Base-by-base conservation (phyloP, 768 basidiomycete species). In the Xerocomellus chrysenteron region DNA sequence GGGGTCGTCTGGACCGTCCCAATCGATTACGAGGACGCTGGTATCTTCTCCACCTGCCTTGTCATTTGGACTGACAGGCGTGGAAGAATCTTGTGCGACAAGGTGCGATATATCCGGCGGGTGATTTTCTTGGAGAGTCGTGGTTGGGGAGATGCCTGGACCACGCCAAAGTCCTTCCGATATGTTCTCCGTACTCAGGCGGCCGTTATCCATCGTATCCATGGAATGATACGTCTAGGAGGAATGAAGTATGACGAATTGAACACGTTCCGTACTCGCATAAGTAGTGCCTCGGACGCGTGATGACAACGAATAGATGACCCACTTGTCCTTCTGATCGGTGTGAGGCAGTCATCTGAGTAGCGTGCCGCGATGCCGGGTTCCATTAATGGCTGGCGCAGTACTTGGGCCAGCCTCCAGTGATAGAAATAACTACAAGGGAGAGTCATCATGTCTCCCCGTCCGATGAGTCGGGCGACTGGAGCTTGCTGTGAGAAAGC, bases 1-100 rank as follows among this genome's bases (percentile, higher is more conserved):
- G 0, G 80, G 80, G 60, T 87, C 85, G 30, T 83, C 69, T 1
- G 82, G 80, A 5, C 84, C 84, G 52, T 86, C 83, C 84, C 84
- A 87, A 54, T 84, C 79, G 5, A 87, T 76, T n/a, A 83, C 65
- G 26, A 71, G 58, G 5, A 57, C 35, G 19, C 30, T 28, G 2
- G 32, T 12, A 5, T 39, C 21, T 4, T 41, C 47, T 10, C 3
- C n/a, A 7, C 10, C 30, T 12, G 5, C 2, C 43, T 49, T 24
- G 4, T 16, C 47, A 4, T 53, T 32, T 10, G 40, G 21, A n/a
- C 6, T 6, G 14, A 17, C 19, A 8, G 47, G 39, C 2, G n/a
- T 19, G 0, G 39, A 21, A 11, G 12, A 2, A 30, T 37, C 35
- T 45, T 50, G 55, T 8, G 39, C 11, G n/a, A 5, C 30, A 5